phyloP scores from a whole-genome alignment of 2,329 filamentous ascomycete species.

The Hysterium pulicare region DNA sequence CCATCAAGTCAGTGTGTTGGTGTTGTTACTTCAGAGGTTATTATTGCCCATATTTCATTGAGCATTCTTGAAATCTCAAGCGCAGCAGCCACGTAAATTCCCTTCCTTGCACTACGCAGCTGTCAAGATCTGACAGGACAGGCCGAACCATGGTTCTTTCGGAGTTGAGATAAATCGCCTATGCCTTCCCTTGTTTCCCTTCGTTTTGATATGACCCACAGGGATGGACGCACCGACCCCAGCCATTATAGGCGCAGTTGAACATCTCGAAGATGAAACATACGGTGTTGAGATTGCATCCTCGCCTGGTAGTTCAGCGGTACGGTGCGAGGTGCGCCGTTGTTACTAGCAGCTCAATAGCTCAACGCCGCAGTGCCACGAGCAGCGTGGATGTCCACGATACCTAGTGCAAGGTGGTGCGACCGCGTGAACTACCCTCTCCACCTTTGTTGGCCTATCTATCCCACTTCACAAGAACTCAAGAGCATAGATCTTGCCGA shows the following conservation, averaged over 20 bases:
- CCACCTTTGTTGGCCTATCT: background rate
- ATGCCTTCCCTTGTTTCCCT: conserved; percentile 4
- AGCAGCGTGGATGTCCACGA: conserved; percentile 7
- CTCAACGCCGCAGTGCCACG: conserved; percentile 6
- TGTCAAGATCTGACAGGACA: conserved; percentile 15
- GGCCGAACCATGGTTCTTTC: conserved; percentile 8
- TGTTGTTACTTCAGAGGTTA: no score
- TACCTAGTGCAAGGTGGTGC: background rate
- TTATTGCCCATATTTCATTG: no score
- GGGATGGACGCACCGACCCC: conserved; percentile 5
- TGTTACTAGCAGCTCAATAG: conserved; percentile 5
- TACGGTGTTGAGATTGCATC: no score
- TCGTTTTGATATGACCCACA: background rate
- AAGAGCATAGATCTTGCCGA: no score
- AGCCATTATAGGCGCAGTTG: conserved; percentile 1
- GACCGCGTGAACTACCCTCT: background rate
- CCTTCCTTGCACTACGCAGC: conserved; percentile 9
- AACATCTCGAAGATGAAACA: no score
- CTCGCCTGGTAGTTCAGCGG: background rate
- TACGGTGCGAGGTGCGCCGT: background rate
- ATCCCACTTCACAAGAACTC: no score
- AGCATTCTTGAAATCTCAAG: background rate
- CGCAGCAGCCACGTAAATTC: background rate
- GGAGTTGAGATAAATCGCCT: background rate
- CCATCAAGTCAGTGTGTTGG: no score